phyloP scores from a whole-genome alignment of 306 rosid genomes.

The Dalbergia cochinchinensis region DNA sequence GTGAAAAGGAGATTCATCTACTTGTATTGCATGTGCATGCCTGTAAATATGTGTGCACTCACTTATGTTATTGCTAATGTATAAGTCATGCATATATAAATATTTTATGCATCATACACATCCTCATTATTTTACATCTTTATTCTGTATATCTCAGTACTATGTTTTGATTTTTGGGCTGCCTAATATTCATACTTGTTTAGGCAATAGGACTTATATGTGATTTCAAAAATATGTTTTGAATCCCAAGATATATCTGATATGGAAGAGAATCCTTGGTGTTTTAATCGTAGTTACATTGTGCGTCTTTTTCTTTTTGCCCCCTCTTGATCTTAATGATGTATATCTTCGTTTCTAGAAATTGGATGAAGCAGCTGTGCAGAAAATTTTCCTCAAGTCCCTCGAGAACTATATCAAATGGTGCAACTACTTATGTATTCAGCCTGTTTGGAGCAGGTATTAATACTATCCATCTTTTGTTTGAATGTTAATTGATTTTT shows the following conservation, averaged over 20 bases:
- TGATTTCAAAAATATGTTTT: no score
- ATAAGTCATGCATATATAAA: background rate
- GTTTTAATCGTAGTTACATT: background rate
- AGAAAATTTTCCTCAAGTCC: slow-evolving; percentile 67
- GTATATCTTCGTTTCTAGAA: slow-evolving; percentile 57
- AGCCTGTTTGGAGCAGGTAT: slow-evolving; percentile 93
- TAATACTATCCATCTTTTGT: slow-evolving; percentile 37
- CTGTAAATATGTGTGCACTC: background rate
- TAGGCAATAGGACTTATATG: background rate
- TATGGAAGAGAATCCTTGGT: background rate
- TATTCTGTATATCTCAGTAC: background rate
- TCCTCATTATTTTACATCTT: background rate
- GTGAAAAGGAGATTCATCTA: background rate
- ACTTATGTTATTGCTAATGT: background rate
- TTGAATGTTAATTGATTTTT: slow-evolving; percentile 35
- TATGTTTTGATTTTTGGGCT: background rate
- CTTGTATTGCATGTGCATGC: background rate
- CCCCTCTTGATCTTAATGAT: slow-evolving; percentile 18
- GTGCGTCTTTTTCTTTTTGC: background rate
- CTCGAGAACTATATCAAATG: slow-evolving; percentile 90
- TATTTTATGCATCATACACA: background rate
- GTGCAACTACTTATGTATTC: slow-evolving; percentile 86
- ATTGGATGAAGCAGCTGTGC: slow-evolving; percentile 85
- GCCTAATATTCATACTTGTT: background rate
- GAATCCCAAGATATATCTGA: background rate